Base-by-base conservation (phyloP, 352 stramenopile species). In the Phytopythium helicoides region DNA sequence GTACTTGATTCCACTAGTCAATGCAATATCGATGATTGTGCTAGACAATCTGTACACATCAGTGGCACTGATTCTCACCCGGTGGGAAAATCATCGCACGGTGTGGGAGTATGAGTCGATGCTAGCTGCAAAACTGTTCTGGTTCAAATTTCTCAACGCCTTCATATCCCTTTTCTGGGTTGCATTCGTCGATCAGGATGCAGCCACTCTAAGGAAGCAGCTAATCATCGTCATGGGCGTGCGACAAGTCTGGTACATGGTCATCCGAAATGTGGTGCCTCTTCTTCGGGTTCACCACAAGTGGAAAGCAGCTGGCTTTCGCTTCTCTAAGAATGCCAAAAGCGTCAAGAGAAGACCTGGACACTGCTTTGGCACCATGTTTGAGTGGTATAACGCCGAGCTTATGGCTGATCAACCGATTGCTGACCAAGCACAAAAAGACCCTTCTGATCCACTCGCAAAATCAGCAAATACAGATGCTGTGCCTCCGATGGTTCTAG, bases 101-200 rank as follows among this genome's bases (percentile, higher is more conserved):
- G 78, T 92, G 18, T 88, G 78, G 81, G 58, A 89, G 52, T 86
- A 83, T 26, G 81, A 92, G 48, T 85, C 74, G 33, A 87, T 86
- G 71, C 71, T 92, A n/a, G 81, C 78, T 6, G 60, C 55, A 21
- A 92, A 92, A 48, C 56, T 92, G 15, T 92, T 89, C 39, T 87
- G 64, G 62, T 92, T 92, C 68, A 92, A 92, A 51, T 92, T 89
- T 48, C 54, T 92, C 26, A 92, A 92, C 41, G 81, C 81, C 0
- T 92, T 92, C 62, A 73, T 92, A 42, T 88, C 81, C 44, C 76
- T 92, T 26, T 88, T 88, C 39, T 89, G 75, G 75, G 72, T 89
- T 50, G 81, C 81, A 2, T 92, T 92, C 53, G 71, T 89, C 2
- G 76, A 87, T 16, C 70, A 63, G 1, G 64, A 87, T 41, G 62